These are phyloP conservation scores for Colletotrichum sp. DNA, from an alignment of 2,329 filamentous ascomycete genomes.

Conservation along the genomic window DNA sequence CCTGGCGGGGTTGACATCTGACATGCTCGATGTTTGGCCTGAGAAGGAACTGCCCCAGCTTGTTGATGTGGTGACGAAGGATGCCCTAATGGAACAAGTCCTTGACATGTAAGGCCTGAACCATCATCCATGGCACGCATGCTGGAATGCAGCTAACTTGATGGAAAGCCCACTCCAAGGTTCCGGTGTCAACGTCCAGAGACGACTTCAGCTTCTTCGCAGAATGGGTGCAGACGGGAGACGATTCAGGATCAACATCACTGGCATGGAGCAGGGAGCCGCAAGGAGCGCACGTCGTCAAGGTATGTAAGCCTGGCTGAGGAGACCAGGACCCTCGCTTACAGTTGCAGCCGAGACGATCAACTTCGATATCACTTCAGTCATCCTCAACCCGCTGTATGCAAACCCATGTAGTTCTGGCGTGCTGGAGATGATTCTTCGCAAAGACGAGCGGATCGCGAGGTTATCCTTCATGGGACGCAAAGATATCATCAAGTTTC, in stretches of 20 bases:
- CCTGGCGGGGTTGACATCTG: constrained; percentile 17
- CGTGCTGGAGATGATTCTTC: constrained; percentile 30
- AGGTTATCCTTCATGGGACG: constrained; percentile 28
- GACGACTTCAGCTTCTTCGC: constrained; percentile 22
- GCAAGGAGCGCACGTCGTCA: constrained; percentile 6
- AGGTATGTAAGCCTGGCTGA: background rate
- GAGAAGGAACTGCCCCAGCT: constrained; percentile 28
- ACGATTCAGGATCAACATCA: constrained; percentile 27
- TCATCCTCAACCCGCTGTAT: constrained; percentile 30
- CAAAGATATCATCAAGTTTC: constrained; percentile 32
- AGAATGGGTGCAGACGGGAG: constrained; percentile 28
- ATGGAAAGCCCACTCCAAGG: constrained; percentile 10
- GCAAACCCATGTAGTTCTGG: constrained; percentile 23
- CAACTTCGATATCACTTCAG: constrained; percentile 33
- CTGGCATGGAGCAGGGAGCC: constrained; percentile 12
- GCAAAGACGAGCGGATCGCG: constrained; percentile 33
- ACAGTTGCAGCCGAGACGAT: constrained; percentile 22
- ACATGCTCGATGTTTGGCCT: constrained; percentile 33
- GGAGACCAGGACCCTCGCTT: background rate
- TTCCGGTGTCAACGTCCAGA: constrained; percentile 9
- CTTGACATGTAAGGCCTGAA: constrained; percentile 17
- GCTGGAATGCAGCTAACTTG: background rate
- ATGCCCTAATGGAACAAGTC: constrained; percentile 37
- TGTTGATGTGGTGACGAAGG: constrained; percentile 32
- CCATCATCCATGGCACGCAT: too few species aligned